Base-by-base conservation (phyloP, 352 stramenopile species). In the Phytophthora brassicae region DNA sequence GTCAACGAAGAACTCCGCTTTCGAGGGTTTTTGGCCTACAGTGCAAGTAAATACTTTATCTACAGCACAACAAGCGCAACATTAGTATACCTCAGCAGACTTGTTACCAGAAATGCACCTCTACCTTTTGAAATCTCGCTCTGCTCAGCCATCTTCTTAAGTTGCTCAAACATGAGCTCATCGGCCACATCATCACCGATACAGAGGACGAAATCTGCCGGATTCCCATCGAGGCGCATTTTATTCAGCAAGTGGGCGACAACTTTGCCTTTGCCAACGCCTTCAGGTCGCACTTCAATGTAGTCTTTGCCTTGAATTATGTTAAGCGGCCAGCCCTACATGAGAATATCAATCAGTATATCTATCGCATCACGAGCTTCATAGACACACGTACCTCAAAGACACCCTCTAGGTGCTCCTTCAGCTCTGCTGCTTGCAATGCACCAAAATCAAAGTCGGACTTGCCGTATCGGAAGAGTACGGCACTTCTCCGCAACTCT, bases 381-480 rank as follows among this genome's bases (percentile, higher is more conserved):
- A n/a, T n/a, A n/a, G n/a, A n/a, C 36, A 60, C 6, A 45, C 49
- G 43, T 50, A 87, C 78, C 66, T 74, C 66, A 67, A 99, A 89
- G 6, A 98, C 86, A 28, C 90, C 91, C 26, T 92, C 89, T n/a
- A 99, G 61, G 60, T 99, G 96, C 53, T 99, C 90, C 70, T 98
- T 97, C 12, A 99, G 75, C 73, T 98, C 96, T 28, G 96, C 93
- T 5, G 96, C 97, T 66, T 99, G 98, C 43, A 99, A 72, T 36
- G 87, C 85, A 17, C 97, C 98, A 77, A 99, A 99, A 68, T 99
- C 97, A 44, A 97, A 96, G 73, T 99, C 97, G 6, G 97, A 97
- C 69, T 99, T 98, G 56, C 94, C 91, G 60, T 98, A 99, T 42
- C 99, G 97, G 77, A 98, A 99, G 1, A 99, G 74, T 24, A 99